phyloP scores from a whole-genome alignment of 345 rosid species.

The Moricandia moricandioides region DNA sequence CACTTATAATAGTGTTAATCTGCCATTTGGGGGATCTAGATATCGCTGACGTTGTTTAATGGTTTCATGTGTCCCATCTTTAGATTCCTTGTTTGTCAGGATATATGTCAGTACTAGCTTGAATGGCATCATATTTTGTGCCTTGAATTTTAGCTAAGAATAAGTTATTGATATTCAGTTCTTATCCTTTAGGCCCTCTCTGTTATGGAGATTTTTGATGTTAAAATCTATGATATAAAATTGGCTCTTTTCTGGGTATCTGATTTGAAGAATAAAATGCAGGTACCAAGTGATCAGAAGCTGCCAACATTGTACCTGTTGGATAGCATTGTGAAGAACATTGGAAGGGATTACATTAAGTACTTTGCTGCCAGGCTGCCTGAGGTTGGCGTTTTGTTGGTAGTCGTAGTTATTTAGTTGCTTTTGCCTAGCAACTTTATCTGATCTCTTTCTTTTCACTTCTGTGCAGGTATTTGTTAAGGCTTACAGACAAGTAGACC shows the following conservation, averaged over 20 bases:
- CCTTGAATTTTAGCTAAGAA: not conserved
- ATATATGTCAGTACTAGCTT: not conserved
- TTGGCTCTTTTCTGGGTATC: conserved; percentile 29
- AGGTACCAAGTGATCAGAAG: conserved; percentile 99
- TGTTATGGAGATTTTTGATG: not conserved
- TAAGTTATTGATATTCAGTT: not conserved
- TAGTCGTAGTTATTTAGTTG: conserved; percentile 10
- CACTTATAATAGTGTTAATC: not conserved
- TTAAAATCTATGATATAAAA: not conserved
- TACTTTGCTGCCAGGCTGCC: conserved; percentile 74
- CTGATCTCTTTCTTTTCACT: not conserved
- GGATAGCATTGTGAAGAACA: conserved; percentile 99
- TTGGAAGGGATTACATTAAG: conserved; percentile 88
- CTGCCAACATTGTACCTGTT: conserved; percentile 93
- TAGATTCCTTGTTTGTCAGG: conserved; percentile 7
- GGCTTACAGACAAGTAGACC: conserved; percentile 83
- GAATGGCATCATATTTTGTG: conserved; percentile 4
- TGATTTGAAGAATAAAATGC: conserved; percentile 56
- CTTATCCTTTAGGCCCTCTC: not conserved
- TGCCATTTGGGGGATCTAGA: conserved; percentile 3
- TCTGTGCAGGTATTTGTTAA: conserved; percentile 75
- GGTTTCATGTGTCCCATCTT: conserved; percentile 7
- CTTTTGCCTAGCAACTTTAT: not conserved
- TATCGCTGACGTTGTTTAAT: not conserved
- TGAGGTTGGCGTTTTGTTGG: conserved; percentile 61